phyloP scores from a whole-genome alignment of 2,329 filamentous ascomycete genomes.

The Ceratocystiopsis sp. region DNA sequence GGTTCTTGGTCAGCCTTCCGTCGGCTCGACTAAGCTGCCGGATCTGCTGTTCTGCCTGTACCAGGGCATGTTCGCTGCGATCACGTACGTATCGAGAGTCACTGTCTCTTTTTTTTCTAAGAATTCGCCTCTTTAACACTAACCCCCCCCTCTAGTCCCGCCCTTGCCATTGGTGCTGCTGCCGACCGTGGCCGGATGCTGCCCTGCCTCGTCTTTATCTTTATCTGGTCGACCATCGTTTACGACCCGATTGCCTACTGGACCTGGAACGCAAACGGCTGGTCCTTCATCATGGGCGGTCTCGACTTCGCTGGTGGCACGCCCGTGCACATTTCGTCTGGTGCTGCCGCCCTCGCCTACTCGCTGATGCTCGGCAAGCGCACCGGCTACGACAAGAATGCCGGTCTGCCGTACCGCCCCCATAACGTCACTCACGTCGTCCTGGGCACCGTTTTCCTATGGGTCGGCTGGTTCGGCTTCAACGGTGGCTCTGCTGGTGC shows the following conservation, averaged over 20 bases:
- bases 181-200: conserved; percentile 80
- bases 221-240: conserved; percentile 76
- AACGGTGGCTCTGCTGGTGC: conserved; percentile 71
- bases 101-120: not conserved
- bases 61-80: conserved; percentile 78
- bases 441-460: conserved; percentile 82
- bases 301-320: conserved; percentile 84
- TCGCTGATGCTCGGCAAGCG: conserved; percentile 83
- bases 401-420: conserved; percentile 78
- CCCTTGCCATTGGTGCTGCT: conserved; percentile 33
- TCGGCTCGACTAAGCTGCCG: conserved; percentile 54
- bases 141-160: conserved; percentile 3
- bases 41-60: conserved; percentile 75
- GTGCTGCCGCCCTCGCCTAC: conserved; percentile 70
- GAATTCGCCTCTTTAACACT: not conserved
- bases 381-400: conserved; percentile 58
- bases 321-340: conserved; percentile 76
- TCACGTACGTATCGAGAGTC: conserved; percentile 46
- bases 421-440: conserved; percentile 90
- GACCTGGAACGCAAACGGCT: conserved; percentile 78
- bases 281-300: conserved; percentile 63
- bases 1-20: conserved; percentile 58
- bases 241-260: conserved; percentile 91
- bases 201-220: conserved; percentile 81
- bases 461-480: conserved; percentile 94